Evolutionary conservation across 2,329 filamentous ascomycete genomes (phyloP).

Genomic region (Nothopassalora personata): DNA sequence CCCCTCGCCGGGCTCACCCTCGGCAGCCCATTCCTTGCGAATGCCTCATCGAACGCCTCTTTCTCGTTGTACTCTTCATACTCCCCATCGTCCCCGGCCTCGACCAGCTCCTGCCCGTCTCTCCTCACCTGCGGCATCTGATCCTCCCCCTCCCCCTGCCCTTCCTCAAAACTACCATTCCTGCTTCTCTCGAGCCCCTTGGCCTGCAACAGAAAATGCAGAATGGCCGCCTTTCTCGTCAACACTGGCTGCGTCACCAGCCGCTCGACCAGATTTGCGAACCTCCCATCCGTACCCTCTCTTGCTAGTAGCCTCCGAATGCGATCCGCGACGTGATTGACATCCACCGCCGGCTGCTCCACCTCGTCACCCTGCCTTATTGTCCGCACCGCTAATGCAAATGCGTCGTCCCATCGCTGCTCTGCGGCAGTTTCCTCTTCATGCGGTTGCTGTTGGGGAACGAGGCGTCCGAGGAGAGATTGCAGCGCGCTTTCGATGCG

Average conservation of each 20-base stretch:
- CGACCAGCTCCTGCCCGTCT: slow-evolving; percentile 5
- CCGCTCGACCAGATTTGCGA: slow-evolving; percentile 85
- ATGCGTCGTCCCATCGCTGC: slow-evolving; percentile 60
- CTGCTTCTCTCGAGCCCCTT: slow-evolving; percentile 48
- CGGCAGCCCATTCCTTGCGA: slow-evolving; percentile 42
- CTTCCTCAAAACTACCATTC: slow-evolving; percentile 5
- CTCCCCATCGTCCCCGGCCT: slow-evolving; percentile 16
- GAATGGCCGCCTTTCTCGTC: slow-evolving; percentile 92
- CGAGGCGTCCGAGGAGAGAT: slow-evolving; percentile 68
- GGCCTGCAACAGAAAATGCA: slow-evolving; percentile 83
- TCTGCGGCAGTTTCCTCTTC: slow-evolving; percentile 65
- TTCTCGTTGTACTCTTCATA: slow-evolving; percentile 18
- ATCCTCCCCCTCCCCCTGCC: slow-evolving; percentile 5
- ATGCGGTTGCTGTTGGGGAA: slow-evolving; percentile 57
- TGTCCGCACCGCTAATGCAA: slow-evolving; percentile 46
- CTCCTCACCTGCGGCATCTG: slow-evolving; percentile 6
- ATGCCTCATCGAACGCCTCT: slow-evolving; percentile 43
- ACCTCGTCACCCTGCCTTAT: slow-evolving; percentile 41
- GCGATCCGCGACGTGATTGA: slow-evolving; percentile 86
- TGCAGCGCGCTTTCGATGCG: slow-evolving; percentile 75
- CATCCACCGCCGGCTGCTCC: slow-evolving; percentile 57
- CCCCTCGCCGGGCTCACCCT: slow-evolving; percentile 31
- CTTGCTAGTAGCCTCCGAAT: slow-evolving; percentile 85
- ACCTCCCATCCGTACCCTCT: slow-evolving; percentile 63
- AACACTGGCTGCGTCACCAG: slow-evolving; percentile 87